These are phyloP conservation scores for Adansonia digitata DNA, from an alignment of 345 rosid genomes.

Conservation along the genomic window DNA sequence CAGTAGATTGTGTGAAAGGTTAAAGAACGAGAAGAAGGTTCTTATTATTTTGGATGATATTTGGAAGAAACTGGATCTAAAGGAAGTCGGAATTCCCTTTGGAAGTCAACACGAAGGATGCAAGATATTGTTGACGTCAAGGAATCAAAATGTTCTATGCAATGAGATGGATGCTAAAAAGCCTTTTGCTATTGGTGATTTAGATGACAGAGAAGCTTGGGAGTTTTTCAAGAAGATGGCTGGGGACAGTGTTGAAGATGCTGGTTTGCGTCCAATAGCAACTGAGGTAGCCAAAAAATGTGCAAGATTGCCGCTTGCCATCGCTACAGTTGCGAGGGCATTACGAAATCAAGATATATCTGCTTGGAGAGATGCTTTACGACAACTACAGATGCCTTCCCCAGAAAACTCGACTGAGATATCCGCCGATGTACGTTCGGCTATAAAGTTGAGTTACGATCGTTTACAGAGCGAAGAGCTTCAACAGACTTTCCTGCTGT, in stretches of 20 bases:
- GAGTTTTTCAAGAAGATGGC: constrained; percentile 13
- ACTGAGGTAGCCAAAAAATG: background rate
- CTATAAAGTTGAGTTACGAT: background rate
- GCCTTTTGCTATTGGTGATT: background rate
- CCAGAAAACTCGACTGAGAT: background rate
- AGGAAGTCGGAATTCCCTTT: background rate
- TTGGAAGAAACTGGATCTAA: background rate
- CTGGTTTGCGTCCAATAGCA: constrained; percentile 2
- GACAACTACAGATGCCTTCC: background rate
- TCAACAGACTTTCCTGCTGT: constrained; percentile 12
- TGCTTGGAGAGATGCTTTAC: background rate
- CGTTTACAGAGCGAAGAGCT: constrained; percentile 5
- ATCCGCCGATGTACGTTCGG: background rate
- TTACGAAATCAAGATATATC: background rate
- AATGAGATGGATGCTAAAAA: background rate
- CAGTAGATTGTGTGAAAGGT: background rate
- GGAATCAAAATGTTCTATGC: background rate
- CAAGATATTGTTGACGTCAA: constrained; percentile 24
- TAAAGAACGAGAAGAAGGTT: background rate
- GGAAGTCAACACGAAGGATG: background rate
- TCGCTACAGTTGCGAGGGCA: constrained; percentile 2
- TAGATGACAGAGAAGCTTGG: constrained; percentile 12
- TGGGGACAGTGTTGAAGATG: background rate
- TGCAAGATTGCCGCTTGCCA: constrained; percentile 22
- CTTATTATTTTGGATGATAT: background rate